Evolutionary conservation across 2,329 filamentous ascomycete genomes (phyloP).

Genomic region (Colletotrichum sp.): DNA sequence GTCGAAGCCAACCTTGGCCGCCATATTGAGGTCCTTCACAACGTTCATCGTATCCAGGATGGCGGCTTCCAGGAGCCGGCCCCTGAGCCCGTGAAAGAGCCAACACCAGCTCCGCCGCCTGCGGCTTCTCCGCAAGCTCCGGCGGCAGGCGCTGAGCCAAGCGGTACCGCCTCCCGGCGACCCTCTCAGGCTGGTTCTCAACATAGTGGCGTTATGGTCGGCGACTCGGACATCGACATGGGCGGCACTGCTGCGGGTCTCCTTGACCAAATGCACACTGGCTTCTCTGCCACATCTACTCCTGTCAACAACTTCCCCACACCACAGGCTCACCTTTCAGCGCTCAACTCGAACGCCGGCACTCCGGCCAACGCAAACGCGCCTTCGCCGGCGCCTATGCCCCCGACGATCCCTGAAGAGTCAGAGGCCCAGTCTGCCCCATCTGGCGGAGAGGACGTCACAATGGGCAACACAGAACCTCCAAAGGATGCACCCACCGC

Average conservation of each 20-base stretch:
- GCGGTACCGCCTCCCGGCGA: slow-evolving; percentile 50
- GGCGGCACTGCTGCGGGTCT: slow-evolving; percentile 67
- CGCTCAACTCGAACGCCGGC: slow-evolving; percentile 58
- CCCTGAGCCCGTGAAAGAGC: slow-evolving; percentile 45
- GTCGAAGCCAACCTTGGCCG: slow-evolving; percentile 76
- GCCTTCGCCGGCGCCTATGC: slow-evolving; percentile 48
- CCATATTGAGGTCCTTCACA: slow-evolving; percentile 67
- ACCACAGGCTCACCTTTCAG: slow-evolving; percentile 64
- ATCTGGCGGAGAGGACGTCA: slow-evolving; percentile 36
- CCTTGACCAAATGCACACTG: slow-evolving; percentile 73
- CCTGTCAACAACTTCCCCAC: slow-evolving; percentile 66
- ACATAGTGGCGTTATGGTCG: slow-evolving; percentile 59
- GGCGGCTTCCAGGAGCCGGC: slow-evolving; percentile 74
- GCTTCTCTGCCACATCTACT: slow-evolving; percentile 64
- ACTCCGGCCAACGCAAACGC: slow-evolving; percentile 58
- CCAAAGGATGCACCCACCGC: slow-evolving; percentile 45
- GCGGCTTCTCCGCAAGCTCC: slow-evolving; percentile 7
- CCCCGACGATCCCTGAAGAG: slow-evolving; percentile 28
- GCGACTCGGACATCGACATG: slow-evolving; percentile 70
- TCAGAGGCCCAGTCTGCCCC: slow-evolving; percentile 15
- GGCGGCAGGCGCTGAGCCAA: slow-evolving; percentile 24
- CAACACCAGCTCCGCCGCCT: slow-evolving; percentile 27
- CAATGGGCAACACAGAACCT: slow-evolving; percentile 59
- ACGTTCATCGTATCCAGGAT: slow-evolving; percentile 75
- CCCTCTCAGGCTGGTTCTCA: slow-evolving; percentile 61